phyloP scores from a whole-genome alignment of 345 rosid species.

The Hibiscus tridactylites region DNA sequence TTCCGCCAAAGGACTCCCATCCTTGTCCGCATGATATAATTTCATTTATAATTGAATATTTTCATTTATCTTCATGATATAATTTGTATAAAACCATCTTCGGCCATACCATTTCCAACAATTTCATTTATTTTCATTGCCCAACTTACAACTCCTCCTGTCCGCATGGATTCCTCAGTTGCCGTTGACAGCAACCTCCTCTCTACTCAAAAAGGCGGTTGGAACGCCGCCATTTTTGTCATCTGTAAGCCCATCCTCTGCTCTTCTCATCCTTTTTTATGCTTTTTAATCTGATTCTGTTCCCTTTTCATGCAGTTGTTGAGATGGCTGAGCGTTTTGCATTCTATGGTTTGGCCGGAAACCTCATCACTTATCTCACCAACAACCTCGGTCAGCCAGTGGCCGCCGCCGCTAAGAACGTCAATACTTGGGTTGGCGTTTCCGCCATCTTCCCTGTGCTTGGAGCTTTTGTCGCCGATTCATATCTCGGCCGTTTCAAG shows the following conservation, averaged over 20 bases:
- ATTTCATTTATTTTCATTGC: too few species aligned
- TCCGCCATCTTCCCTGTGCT: conserved; percentile 70
- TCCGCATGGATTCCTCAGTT: conserved; percentile 16
- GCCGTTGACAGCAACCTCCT: neutral
- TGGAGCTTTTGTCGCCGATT: conserved; percentile 77
- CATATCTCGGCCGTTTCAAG: conserved; percentile 80
- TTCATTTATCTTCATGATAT: too few species aligned
- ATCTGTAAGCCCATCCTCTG: conserved; percentile 35
- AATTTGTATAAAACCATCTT: too few species aligned
- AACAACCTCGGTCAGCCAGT: conserved; percentile 45
- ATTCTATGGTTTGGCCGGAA: conserved; percentile 66
- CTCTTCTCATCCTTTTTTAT: neutral
- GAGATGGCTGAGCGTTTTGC: conserved; percentile 80
- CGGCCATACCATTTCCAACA: too few species aligned
- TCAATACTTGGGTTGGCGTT: conserved; percentile 77
- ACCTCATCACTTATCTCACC: conserved; percentile 65
- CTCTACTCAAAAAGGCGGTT: conserved; percentile 38
- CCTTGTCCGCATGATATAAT: too few species aligned
- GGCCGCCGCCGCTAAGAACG: conserved; percentile 54
- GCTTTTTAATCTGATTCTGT: neutral
- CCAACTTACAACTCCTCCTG: too few species aligned
- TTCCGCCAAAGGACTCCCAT: too few species aligned
- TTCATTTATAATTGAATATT: too few species aligned
- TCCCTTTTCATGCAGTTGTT: conserved; percentile 34
- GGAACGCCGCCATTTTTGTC: conserved; percentile 81